phyloP scores from a whole-genome alignment of 139 green algal species.

The Picochlorum sp. region DNA sequence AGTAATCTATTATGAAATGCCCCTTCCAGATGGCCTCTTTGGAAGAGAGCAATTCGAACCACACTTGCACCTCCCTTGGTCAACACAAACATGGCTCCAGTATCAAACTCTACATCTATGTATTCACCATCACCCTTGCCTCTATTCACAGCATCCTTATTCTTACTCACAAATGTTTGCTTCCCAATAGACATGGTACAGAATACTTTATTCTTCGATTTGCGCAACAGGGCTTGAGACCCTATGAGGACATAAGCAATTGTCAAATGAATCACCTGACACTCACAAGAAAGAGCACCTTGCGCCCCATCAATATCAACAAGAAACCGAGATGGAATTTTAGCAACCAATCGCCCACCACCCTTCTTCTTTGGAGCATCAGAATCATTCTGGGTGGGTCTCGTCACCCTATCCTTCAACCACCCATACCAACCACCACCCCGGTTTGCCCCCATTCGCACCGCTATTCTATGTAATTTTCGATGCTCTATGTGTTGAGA shows the following conservation, averaged over 20 bases:
- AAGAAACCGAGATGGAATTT: background rate
- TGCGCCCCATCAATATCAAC: background rate
- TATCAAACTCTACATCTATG: slow-evolving; percentile 1
- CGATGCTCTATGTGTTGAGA: too few species aligned
- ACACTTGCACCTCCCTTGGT: slow-evolving; percentile 20
- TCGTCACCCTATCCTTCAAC: too few species aligned
- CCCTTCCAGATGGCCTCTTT: slow-evolving; percentile 11
- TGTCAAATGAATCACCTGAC: too few species aligned
- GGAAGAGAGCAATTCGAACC: slow-evolving; percentile 27
- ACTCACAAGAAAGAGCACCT: too few species aligned
- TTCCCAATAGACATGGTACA: slow-evolving; percentile 13
- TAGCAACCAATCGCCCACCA: background rate
- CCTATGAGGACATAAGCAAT: too few species aligned
- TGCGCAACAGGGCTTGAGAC: background rate
- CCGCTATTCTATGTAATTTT: too few species aligned
- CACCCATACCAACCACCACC: too few species aligned
- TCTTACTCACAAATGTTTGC: background rate
- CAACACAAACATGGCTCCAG: slow-evolving; percentile 24
- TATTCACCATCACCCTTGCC: background rate
- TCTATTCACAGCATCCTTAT: too few species aligned
- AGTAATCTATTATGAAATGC: slow-evolving; percentile 19
- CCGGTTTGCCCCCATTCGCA: too few species aligned
- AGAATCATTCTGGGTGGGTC: too few species aligned
- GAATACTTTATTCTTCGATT: background rate
- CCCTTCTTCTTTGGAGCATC: too few species aligned